Evolutionary conservation across 306 rosid species (phyloP), one percentile per base, ranked within the genome.

Genomic region (Medicago lupulina): DNA sequence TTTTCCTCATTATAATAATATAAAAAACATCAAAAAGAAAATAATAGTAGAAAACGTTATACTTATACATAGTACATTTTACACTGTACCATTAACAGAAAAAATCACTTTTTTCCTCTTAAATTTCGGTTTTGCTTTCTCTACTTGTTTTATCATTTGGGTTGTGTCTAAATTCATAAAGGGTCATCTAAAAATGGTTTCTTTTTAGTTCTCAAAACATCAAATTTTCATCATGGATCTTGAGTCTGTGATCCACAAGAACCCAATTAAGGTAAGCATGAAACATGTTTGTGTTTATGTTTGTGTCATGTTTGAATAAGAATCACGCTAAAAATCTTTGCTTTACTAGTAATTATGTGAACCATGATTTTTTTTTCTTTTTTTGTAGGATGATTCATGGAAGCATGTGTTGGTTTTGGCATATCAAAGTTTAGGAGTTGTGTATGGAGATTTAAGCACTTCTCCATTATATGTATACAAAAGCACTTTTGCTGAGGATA

Each of bases 351-450:
- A 21, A 34, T 75, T 62, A 19, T 80, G 63, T 54, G 60, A 54
- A 4, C 9, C 19, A 28, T 28, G 31, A 28, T 47, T 7, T 4
- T 66, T 19, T 39, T 62, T 17, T 74, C 18, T 67, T n/a, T 51
- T 18, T 43, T 76, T 67, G 85, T 88, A 94, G 97, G 93, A 87
- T 17, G 88, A 90, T 70, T 94, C 97, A 57, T 94, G 98, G 98
- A 91, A 82, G 84, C 87, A 94, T 5, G 87, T 94, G 74, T 60
- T 94, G 66, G 88, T 91, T 64, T 75, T 95, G 83, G 98, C 97
- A 13, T 94, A 91, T 70, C 98, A 94, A 74, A 94, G 98, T 81
- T 84, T 94, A 80, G 98, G 98, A 59, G 97, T 94, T 60, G 98
- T 91, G 46, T 94, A 94, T 82, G 98, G 98, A 11, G 98, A 93